phyloP scores from a whole-genome alignment of 495 filamentous ascomycete species.

The Lasiosphaeria miniovina region DNA sequence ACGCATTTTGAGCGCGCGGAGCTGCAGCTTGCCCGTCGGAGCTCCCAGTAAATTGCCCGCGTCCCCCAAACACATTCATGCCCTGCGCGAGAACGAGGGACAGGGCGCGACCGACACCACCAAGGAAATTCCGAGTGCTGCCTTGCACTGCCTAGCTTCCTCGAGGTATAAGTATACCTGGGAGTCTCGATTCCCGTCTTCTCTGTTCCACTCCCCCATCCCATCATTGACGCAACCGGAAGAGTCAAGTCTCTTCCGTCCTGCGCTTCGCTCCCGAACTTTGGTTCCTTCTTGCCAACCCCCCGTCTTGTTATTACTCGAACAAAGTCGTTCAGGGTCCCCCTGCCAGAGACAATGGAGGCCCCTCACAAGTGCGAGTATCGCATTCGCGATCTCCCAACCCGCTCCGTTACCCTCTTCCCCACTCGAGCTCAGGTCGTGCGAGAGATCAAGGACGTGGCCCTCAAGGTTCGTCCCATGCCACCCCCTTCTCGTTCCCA shows the following conservation, averaged over 20 bases:
- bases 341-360: conserved; percentile 21
- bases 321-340: not conserved
- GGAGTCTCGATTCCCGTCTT: not conserved
- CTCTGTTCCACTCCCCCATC: not conserved
- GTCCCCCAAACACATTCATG: no score
- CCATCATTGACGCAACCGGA: not conserved
- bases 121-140: not conserved
- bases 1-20: not conserved
- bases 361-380: conserved; percentile 42
- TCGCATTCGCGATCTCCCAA: conserved; percentile 52
- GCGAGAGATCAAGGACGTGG: conserved; percentile 59
- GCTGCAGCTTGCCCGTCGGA: not conserved
- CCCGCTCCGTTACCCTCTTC: conserved; percentile 60
- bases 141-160: not conserved
- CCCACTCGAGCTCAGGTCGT: conserved; percentile 59
- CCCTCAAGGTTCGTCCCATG: conserved; percentile 46
- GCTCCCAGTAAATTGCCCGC: no score
- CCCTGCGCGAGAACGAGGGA: no score
- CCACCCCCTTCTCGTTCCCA: not conserved
- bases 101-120: not conserved
- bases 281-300: not conserved
- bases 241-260: not conserved
- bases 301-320: not conserved
- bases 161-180: conserved; percentile 23
- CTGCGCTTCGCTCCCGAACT: not conserved